Conservation (phyloP, 1,284 basidiomycete genomes). For the Caloboletus firmus region DNA sequence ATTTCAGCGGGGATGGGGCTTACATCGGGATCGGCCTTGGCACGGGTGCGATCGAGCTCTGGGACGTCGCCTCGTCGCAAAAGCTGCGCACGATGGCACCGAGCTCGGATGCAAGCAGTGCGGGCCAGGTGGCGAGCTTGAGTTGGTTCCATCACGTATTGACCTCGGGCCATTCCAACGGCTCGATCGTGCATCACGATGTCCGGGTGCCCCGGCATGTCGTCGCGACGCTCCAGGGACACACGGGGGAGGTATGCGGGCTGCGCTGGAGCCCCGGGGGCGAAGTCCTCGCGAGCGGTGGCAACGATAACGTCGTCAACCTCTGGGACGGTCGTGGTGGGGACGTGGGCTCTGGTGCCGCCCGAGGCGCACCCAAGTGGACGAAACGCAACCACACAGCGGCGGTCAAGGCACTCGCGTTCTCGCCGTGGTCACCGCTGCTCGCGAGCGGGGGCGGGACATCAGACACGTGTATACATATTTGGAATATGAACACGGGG, state of each 20-base stretch:
- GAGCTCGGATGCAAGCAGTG: slow-evolving; percentile 26
- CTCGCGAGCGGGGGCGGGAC: slow-evolving; percentile 95
- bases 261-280: slow-evolving; percentile 82
- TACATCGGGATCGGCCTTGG: slow-evolving; percentile 88
- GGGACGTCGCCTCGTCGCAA: slow-evolving; percentile 83
- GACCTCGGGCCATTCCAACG: slow-evolving; percentile 87
- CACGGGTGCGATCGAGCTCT: slow-evolving; percentile 90
- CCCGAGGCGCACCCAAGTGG: slow-evolving; percentile 77
- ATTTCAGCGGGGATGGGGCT: slow-evolving; percentile 86
- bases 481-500: slow-evolving; percentile 91
- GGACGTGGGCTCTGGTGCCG: slow-evolving; percentile 53
- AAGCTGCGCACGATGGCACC: slow-evolving; percentile 85
- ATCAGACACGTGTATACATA: slow-evolving; percentile 90
- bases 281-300: slow-evolving; percentile 89
- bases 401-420: slow-evolving; percentile 94
- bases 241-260: slow-evolving; percentile 88
- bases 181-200: slow-evolving; percentile 93
- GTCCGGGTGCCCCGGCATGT: slow-evolving; percentile 86
- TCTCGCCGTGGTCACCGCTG: slow-evolving; percentile 95
- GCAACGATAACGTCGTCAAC: slow-evolving; percentile 96
- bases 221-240: slow-evolving; percentile 85
- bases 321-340: slow-evolving; percentile 89
- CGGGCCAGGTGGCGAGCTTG: slow-evolving; percentile 74
- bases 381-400: slow-evolving; percentile 93
- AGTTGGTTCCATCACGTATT: slow-evolving; percentile 87